phyloP scores from a whole-genome alignment of 2,329 filamentous ascomycete genomes.

The Thielaviopsis populi region DNA sequence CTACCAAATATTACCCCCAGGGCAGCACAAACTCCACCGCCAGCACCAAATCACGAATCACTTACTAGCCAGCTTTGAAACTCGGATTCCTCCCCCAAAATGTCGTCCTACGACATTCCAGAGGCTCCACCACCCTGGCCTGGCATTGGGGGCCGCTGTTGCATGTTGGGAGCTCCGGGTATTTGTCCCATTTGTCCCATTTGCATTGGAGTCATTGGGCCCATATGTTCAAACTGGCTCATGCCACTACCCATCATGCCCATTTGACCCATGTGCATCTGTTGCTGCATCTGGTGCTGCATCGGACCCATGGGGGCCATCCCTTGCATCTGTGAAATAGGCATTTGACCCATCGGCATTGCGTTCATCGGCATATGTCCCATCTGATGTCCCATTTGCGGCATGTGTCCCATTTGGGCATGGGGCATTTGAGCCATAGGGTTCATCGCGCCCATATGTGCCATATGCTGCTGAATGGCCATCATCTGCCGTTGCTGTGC shows the following conservation, averaged over 20 bases:
- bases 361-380: constrained; percentile 16
- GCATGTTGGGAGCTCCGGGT: constrained; percentile 6
- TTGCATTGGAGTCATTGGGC: constrained; percentile 12
- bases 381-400: constrained; percentile 14
- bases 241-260: constrained; percentile 15
- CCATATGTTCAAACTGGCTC: constrained; percentile 15
- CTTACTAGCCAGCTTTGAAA: not conserved
- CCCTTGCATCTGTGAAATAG: constrained; percentile 10
- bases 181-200: constrained; percentile 16
- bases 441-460: constrained; percentile 12
- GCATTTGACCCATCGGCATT: constrained; percentile 15
- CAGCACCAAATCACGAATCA: not conserved
- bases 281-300: constrained; percentile 14
- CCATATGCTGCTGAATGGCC: constrained; percentile 16
- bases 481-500: constrained; percentile 15
- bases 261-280: constrained; percentile 15
- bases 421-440: constrained; percentile 15
- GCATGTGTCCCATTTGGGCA: constrained; percentile 13
- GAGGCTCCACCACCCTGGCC: constrained; percentile 12
- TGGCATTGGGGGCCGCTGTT: constrained; percentile 15
- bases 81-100: constrained; percentile 7
- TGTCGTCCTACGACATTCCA: constrained; percentile 16
- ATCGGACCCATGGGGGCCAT: constrained; percentile 12
- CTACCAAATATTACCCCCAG: not conserved
- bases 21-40: not conserved